These are phyloP conservation scores for Nasturtium officinale DNA, from an alignment of 345 rosid genomes.

Conservation along the genomic window DNA sequence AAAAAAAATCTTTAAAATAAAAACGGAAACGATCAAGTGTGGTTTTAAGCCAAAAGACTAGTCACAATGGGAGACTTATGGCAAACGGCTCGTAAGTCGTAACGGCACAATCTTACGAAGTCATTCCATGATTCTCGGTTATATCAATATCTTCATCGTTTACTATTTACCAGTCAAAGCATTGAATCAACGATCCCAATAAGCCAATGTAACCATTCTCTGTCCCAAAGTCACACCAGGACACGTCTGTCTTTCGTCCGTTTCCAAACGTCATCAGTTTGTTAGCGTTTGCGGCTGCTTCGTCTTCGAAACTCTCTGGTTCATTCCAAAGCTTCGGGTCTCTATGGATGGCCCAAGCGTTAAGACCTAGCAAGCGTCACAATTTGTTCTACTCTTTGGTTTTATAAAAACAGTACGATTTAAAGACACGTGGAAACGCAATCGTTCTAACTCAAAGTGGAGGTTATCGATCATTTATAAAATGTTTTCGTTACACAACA, in stretches of 20 bases:
- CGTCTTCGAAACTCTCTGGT: slow-evolving; percentile 45
- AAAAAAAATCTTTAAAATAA: background rate
- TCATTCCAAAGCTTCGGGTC: slow-evolving; percentile 56
- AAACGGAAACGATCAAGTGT: background rate
- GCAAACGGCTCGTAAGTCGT: slow-evolving; percentile 46
- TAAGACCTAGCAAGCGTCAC: no score
- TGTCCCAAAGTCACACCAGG: slow-evolving; percentile 49
- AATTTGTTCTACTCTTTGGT: background rate
- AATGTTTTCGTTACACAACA: background rate
- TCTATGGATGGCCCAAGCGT: slow-evolving; percentile 64
- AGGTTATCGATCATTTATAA: background rate
- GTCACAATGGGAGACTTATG: slow-evolving; percentile 44
- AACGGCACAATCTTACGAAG: slow-evolving; percentile 46
- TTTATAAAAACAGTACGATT: no score
- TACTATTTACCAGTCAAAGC: slow-evolving; percentile 53
- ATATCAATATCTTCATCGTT: slow-evolving; percentile 46
- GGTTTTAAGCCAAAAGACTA: slow-evolving; percentile 21
- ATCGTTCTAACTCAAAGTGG: background rate
- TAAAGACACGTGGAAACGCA: background rate
- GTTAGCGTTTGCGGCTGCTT: slow-evolving; percentile 11
- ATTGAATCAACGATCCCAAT: slow-evolving; percentile 52
- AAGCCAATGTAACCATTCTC: slow-evolving; percentile 43
- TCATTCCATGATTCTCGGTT: slow-evolving; percentile 47
- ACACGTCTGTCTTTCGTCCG: slow-evolving; percentile 55
- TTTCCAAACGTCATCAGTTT: slow-evolving; percentile 51